A percentile compares a stretch with the other conserved stretches of the same genome.
Conservation (phyloP, 768 basidiomycete species). For the Trametopsis cervina region DNA sequence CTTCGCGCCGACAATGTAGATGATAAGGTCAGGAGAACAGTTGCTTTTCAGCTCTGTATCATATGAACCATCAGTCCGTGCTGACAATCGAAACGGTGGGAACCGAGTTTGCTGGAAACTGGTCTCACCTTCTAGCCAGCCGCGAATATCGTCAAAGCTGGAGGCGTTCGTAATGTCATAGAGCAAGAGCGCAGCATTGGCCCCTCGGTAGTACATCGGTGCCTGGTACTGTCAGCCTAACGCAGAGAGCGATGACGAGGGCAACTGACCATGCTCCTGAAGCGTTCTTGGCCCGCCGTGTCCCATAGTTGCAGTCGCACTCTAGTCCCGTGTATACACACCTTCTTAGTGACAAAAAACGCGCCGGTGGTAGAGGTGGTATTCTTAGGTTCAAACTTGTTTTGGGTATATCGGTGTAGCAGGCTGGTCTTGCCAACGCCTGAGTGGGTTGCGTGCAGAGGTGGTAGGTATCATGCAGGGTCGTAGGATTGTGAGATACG, state of each 20-base stretch:
- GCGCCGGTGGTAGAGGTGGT: constrained; percentile 89
- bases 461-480: neutral
- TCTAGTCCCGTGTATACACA: constrained; percentile 75
- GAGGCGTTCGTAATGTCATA: constrained; percentile 92
- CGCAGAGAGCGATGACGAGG: neutral
- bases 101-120: neutral
- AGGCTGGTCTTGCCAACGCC: constrained; percentile 93
- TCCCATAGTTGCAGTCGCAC: constrained; percentile 90
- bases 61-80: neutral
- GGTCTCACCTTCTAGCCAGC: constrained; percentile 79
- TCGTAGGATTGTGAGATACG: no score
- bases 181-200: constrained; percentile 87
- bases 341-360: constrained; percentile 91
- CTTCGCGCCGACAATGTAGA: constrained; percentile 94
- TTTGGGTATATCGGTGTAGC: constrained; percentile 83
- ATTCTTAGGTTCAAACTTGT: constrained; percentile 84
- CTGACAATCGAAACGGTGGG: neutral
- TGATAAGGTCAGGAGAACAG: constrained; percentile 80
- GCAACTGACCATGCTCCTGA: constrained; percentile 73
- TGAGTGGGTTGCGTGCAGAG: constrained; percentile 20
- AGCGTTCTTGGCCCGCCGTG: constrained; percentile 90
- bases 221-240: constrained; percentile 40
- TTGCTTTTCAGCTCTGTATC: constrained; percentile 81
- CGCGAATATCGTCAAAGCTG: constrained; percentile 85
- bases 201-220: constrained; percentile 95